Evolutionary conservation across 2,329 filamentous ascomycete species (phyloP).

Genomic region (Clonostachys rhizophaga): DNA sequence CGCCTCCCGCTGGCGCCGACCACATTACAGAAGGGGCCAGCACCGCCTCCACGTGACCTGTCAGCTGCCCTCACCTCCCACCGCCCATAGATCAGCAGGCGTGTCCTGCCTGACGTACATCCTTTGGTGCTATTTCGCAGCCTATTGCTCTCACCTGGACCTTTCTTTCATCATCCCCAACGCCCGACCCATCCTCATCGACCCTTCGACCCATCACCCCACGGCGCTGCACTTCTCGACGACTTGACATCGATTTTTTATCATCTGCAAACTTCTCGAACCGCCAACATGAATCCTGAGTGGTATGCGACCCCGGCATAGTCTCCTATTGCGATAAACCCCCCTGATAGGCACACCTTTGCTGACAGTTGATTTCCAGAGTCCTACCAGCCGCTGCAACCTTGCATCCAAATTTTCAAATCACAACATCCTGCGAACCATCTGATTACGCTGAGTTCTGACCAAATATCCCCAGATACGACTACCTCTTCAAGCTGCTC

Average conservation of each 20-base stretch:
- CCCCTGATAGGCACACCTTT: slow-evolving; percentile 3
- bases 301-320: slow-evolving; percentile 58
- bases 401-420: slow-evolving; percentile 13
- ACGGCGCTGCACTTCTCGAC: neutral
- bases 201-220: slow-evolving; percentile 1
- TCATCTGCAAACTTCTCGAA: slow-evolving; percentile 1
- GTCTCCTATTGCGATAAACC: slow-evolving; percentile 17
- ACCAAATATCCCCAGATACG: slow-evolving; percentile 68
- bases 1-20: no score
- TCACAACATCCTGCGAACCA: neutral
- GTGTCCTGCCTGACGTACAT: slow-evolving; percentile 3
- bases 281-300: slow-evolving; percentile 82
- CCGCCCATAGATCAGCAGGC: slow-evolving; percentile 2
- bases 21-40: no score
- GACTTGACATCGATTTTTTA: slow-evolving; percentile 1
- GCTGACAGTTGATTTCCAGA: slow-evolving; percentile 4
- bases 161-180: neutral
- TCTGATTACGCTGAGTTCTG: slow-evolving; percentile 1
- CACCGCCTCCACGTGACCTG: neutral
- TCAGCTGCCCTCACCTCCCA: neutral
- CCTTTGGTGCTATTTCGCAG: neutral
- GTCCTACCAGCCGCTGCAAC: slow-evolving; percentile 13
- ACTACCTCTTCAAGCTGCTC: slow-evolving; percentile 99
- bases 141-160: slow-evolving; percentile 1
- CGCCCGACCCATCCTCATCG: neutral